A percentile compares a stretch with the other conserved stretches of the same genome.
Evolutionary conservation across 2,329 filamentous ascomycete species (phyloP).

Genomic region (Ophiocordyceps camponoti-floridani): DNA sequence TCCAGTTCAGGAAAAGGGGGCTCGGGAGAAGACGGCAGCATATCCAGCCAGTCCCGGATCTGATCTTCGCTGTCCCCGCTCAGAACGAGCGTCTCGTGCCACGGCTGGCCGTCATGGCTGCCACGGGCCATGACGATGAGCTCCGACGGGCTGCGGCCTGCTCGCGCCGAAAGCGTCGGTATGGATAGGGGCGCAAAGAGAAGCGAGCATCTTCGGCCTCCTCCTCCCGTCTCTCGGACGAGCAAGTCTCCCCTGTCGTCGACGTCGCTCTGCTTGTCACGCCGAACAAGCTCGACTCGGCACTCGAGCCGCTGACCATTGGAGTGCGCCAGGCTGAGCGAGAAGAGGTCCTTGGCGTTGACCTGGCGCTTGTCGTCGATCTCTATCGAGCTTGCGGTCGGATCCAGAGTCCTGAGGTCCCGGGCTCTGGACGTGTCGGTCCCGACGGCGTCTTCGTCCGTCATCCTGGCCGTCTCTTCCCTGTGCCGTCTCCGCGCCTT

Average conservation of each 20-base stretch:
- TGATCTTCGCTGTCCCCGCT: slow-evolving; percentile 60
- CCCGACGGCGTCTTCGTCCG: slow-evolving; percentile 71
- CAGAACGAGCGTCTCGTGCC: slow-evolving; percentile 73
- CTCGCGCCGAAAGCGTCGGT: slow-evolving; percentile 59
- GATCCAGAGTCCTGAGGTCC: slow-evolving; percentile 59
- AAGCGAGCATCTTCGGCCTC: slow-evolving; percentile 55
- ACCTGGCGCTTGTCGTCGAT: slow-evolving; percentile 72
- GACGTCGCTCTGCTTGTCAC: slow-evolving; percentile 56
- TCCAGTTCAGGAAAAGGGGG: slow-evolving; percentile 19
- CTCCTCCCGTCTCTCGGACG: slow-evolving; percentile 71
- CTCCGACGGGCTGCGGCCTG: slow-evolving; percentile 50
- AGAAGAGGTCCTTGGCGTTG: slow-evolving; percentile 77
- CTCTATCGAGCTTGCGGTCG: slow-evolving; percentile 43
- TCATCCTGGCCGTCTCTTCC: slow-evolving; percentile 51
- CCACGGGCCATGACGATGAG: slow-evolving; percentile 81
- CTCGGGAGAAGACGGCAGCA: slow-evolving; percentile 40
- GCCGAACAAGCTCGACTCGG: slow-evolving; percentile 68
- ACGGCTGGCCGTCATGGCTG: slow-evolving; percentile 43
- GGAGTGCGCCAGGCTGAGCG: slow-evolving; percentile 69
- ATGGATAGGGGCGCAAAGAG: slow-evolving; percentile 78
- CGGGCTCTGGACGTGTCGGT: slow-evolving; percentile 70
- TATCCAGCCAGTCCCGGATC: slow-evolving; percentile 70
- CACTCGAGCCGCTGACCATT: slow-evolving; percentile 82
- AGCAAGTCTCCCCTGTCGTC: slow-evolving; percentile 67
- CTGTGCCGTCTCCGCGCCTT: slow-evolving; percentile 49